phyloP scores from a whole-genome alignment of 2,329 filamentous ascomycete species.

The Metarhizium sp. region DNA sequence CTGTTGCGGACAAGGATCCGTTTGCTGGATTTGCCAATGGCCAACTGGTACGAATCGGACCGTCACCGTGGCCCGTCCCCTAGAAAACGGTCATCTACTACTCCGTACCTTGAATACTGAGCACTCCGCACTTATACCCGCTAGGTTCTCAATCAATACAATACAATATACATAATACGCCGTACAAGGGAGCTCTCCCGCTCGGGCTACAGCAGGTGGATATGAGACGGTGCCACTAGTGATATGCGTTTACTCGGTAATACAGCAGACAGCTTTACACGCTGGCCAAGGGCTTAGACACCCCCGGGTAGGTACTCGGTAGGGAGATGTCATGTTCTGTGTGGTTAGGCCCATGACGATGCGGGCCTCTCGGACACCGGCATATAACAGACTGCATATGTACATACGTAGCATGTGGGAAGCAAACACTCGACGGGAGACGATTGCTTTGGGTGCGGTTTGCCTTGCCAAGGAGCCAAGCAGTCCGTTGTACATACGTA shows the following conservation, averaged over 20 bases:
- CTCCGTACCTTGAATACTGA: no score
- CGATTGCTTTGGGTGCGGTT: neutral
- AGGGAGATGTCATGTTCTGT: neutral
- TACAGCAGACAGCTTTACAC: neutral
- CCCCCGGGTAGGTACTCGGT: neutral
- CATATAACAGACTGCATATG: neutral
- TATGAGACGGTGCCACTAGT: no score
- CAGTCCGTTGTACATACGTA: neutral
- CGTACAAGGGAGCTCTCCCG: no score
- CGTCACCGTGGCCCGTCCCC: neutral
- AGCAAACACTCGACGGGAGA: neutral
- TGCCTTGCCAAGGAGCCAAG: neutral
- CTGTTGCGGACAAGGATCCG: neutral
- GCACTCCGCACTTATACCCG: no score
- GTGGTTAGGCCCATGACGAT: neutral
- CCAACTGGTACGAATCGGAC: neutral
- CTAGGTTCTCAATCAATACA: no score
- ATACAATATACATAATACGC: no score
- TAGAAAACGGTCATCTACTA: neutral
- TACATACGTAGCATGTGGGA: neutral
- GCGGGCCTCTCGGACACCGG: neutral
- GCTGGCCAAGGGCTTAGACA: no score
- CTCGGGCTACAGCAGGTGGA: no score
- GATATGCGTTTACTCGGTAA: neutral
- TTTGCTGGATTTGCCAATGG: neutral